These are phyloP conservation scores for Russula sp. DNA, from an alignment of 768 basidiomycete genomes.

Conservation along the genomic window DNA sequence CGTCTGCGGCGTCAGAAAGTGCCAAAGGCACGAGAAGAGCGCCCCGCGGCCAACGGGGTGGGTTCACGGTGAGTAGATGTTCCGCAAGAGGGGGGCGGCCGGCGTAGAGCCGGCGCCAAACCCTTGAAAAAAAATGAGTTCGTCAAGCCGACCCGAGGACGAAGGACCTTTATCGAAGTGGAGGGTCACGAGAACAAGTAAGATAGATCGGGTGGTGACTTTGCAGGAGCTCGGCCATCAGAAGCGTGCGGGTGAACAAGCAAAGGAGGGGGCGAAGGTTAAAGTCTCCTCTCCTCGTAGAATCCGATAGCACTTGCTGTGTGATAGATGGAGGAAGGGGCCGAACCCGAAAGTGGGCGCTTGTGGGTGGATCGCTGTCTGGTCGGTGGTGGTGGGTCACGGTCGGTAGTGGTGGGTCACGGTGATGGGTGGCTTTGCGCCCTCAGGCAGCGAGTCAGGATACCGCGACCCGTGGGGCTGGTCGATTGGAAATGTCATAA, in stretches of 20 bases:
- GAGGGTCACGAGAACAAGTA: not conserved
- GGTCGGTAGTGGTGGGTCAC: too few relatives aligned
- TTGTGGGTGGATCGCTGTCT: not conserved
- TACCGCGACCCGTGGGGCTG: not conserved
- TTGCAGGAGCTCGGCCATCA: not conserved
- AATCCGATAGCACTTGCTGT: not conserved
- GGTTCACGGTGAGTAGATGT: not conserved
- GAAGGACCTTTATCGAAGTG: not conserved
- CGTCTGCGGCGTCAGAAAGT: not conserved
- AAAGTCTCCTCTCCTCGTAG: not conserved
- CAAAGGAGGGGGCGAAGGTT: not conserved
- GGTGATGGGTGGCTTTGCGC: not conserved
- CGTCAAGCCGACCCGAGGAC: conserved; percentile 5
- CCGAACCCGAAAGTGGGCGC: not conserved
- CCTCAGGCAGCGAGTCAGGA: not conserved
- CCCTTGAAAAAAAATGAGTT: not conserved
- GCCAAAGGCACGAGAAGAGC: not conserved
- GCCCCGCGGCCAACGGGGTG: not conserved
- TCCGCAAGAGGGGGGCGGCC: not conserved
- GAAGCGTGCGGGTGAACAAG: not conserved
- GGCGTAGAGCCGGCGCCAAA: not conserved
- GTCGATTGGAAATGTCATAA: not conserved
- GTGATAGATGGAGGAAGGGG: not conserved
- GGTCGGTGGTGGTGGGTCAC: not conserved
- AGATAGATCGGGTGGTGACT: not conserved